Conservation (phyloP, 1,139 yeast species). For the Yamadazyma dushanensis region DNA sequence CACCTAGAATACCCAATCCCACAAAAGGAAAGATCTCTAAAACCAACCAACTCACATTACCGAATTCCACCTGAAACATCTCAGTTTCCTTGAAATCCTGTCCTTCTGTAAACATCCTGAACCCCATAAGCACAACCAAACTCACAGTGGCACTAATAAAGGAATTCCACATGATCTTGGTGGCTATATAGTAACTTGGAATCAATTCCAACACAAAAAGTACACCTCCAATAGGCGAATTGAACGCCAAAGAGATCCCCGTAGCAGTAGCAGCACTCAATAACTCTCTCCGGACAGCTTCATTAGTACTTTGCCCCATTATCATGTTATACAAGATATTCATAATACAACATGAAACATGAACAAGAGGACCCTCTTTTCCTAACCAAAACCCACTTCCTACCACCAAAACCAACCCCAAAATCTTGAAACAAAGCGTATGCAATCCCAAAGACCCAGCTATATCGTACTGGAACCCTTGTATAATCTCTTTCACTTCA, state of each 20-base stretch:
- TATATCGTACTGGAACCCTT: conserved; percentile 51
- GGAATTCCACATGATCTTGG: conserved; percentile 75
- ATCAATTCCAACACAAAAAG: conserved; percentile 78
- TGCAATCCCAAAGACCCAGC: conserved; percentile 46
- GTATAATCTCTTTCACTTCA: conserved; percentile 63
- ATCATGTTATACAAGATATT: conserved; percentile 30
- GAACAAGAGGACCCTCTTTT: conserved; percentile 92
- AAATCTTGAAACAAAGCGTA: conserved; percentile 49
- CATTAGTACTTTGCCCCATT: conserved; percentile 46
- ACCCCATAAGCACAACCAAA: conserved; percentile 60
- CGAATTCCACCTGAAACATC: conserved; percentile 61
- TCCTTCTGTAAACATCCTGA: conserved; percentile 58
- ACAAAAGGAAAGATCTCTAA: conserved; percentile 71
- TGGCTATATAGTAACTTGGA: conserved; percentile 61
- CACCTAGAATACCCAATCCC: conserved; percentile 67
- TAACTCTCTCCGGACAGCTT: conserved; percentile 60
- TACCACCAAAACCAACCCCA: conserved; percentile 63
- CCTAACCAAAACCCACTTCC: conserved; percentile 90
- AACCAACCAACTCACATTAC: conserved; percentile 72
- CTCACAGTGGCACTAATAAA: conserved; percentile 77
- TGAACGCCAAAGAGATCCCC: conserved; percentile 91
- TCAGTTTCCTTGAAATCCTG: conserved; percentile 54
- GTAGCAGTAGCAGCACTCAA: conserved; percentile 88
- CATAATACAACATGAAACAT: conserved; percentile 69
- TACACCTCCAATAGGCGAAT: conserved; percentile 94